Percentiles rank a stretch among this genome's conserved stretches.
Evolutionary conservation across 345 rosid genomes (phyloP).

Genomic region (Populus euphratica): DNA sequence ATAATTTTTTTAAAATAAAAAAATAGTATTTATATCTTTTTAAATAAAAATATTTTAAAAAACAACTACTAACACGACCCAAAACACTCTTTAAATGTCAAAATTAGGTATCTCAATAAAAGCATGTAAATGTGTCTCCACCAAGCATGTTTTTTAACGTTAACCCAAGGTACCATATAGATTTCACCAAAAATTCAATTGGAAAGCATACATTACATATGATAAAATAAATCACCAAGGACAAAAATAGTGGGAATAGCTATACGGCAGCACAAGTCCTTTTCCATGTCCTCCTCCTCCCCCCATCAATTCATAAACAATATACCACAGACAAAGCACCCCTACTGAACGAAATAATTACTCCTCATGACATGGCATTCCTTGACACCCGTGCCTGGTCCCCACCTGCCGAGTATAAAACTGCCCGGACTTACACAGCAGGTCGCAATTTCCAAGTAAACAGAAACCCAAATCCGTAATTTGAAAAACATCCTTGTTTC

Average conservation of each 20-base stretch:
- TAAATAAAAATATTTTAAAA: too few species aligned
- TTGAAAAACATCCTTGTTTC: not conserved
- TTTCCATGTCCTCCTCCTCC: not conserved
- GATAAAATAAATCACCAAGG: not conserved
- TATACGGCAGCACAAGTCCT: not conserved
- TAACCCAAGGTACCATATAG: too few species aligned
- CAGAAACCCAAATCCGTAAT: slow-evolving; percentile 9
- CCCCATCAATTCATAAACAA: too few species aligned
- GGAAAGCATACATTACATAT: not conserved
- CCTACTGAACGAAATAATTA: not conserved
- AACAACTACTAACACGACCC: too few species aligned
- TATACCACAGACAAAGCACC: not conserved
- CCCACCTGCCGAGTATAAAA: not conserved
- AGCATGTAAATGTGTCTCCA: not conserved
- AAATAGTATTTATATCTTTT: too few species aligned
- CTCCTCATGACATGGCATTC: slow-evolving; percentile 2
- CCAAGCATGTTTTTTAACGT: not conserved
- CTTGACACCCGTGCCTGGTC: not conserved
- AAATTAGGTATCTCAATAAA: too few species aligned
- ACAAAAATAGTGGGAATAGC: not conserved
- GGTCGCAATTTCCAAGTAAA: not conserved
- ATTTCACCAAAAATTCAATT: not conserved
- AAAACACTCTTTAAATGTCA: too few species aligned
- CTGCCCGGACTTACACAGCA: not conserved
- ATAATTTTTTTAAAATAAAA: too few species aligned